Conservation (phyloP, 2,329 filamentous ascomycete species). For the Neonectria magnoliae region DNA sequence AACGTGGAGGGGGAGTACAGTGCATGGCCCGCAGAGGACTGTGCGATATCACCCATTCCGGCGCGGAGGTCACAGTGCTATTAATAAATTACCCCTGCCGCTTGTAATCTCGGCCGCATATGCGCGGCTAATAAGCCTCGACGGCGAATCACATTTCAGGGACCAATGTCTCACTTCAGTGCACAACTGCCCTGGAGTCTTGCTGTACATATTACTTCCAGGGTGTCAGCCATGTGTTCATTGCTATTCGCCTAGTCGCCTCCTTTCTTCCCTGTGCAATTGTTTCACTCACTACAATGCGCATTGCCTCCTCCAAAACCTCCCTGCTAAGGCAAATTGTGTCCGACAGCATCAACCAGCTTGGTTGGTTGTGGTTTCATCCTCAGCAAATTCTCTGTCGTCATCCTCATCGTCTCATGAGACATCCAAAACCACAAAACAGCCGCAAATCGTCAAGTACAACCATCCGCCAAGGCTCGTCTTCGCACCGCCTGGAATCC, state of each 20-base stretch:
- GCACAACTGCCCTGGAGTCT: not conserved
- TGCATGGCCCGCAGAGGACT: constrained; percentile 13
- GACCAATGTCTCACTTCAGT: not conserved
- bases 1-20: constrained; percentile 13
- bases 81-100: constrained; percentile 24
- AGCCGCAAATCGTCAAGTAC: constrained; percentile 3
- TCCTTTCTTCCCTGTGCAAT: constrained; percentile 2
- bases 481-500: constrained; percentile 13
- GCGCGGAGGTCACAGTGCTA: constrained; percentile 30
- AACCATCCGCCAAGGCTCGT: constrained; percentile 32
- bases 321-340: not conserved
- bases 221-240: not conserved
- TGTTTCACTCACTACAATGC: not conserved
- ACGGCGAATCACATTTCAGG: constrained; percentile 35
- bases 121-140: constrained; percentile 38
- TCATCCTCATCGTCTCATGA: not conserved
- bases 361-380: not conserved
- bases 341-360: not conserved
- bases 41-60: constrained; percentile 9
- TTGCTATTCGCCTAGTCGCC: not conserved
- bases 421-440: not conserved
- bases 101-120: constrained; percentile 44
- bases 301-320: not conserved
- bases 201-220: not conserved
- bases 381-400: not conserved